phyloP scores from a whole-genome alignment of 176 grass and related monocot species.

The Neostapfia colusana region DNA sequence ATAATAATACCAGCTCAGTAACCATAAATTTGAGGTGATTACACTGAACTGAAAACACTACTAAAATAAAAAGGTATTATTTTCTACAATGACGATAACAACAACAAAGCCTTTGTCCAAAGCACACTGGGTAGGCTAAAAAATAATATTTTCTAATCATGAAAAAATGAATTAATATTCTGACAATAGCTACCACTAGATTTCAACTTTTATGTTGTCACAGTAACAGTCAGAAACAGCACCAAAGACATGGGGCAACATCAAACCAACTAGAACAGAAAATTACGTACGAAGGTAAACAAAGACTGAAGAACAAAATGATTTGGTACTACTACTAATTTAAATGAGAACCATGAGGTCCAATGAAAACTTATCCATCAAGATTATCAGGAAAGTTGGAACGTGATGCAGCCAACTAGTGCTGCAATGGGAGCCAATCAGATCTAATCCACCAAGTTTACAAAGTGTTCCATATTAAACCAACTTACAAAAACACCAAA shows the following conservation, averaged over 20 bases:
- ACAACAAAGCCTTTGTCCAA: no score
- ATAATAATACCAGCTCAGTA: slow-evolving; percentile 2
- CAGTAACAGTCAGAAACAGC: slow-evolving; percentile 19
- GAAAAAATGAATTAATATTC: neutral
- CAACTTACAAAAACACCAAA: slow-evolving; percentile 1
- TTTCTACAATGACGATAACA: no score
- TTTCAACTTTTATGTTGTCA: slow-evolving; percentile 30
- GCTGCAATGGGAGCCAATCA: slow-evolving; percentile 24
- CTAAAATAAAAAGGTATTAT: neutral
- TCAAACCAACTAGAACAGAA: slow-evolving; percentile 29
- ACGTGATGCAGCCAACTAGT: slow-evolving; percentile 5
- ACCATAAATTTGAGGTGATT: slow-evolving; percentile 2
- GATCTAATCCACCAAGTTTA: slow-evolving; percentile 28
- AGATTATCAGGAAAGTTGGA: neutral
- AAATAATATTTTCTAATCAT: neutral
- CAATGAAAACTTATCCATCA: slow-evolving; percentile 41
- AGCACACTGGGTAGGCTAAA: no score
- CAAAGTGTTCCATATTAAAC: slow-evolving; percentile 2
- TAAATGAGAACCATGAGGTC: slow-evolving; percentile 33
- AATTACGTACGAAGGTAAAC: slow-evolving; percentile 33
- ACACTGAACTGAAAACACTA: neutral
- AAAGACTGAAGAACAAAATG: slow-evolving; percentile 22
- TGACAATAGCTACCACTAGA: neutral
- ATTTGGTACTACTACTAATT: slow-evolving; percentile 3
- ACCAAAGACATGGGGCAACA: slow-evolving; percentile 11